Evolutionary conservation across 805 yeast species (phyloP), one percentile per base, ranked within the genome.

Genomic region (Candida ulmi): DNA sequence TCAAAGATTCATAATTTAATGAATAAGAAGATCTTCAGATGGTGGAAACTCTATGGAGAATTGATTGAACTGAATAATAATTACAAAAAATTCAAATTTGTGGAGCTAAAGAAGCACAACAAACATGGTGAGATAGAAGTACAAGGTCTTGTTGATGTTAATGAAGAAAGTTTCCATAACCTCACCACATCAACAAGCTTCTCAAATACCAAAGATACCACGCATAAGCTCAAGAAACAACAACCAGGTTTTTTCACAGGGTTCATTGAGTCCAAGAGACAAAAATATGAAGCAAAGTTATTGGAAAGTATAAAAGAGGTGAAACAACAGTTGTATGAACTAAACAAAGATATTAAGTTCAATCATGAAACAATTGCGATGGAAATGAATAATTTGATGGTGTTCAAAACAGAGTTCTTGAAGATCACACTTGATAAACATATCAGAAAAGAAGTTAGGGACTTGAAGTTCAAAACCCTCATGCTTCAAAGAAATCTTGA

Each of bases 291-390:
- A 41, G 62, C 63, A 17, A 64, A 69, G 28, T 43, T 77, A 5
- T 41, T 68, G 6, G 47, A 58, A 4, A 69, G 68, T 23, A 54
- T 67, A 36, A 54, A 66, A 5, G 71, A 66, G n/a, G 58, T 66
- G 17, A 66, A 71, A 35, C 55, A 60, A 25, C 63, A 63, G 30
- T 55, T 82, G 31, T 48, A 66, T 43, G 62, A 55, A 11, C 47
- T 80, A 33, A 74, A 71, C 43, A 43, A 52, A 16, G 76, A 69
- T 4, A 68, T 83, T 18, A 75, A 69, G 39, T 44, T 47, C 18
- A 69, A 63, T n/a, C 85, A 83, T 56, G 91, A 83, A 50, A 48
- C 57, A 2, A 47, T 82, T 3, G 88, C 90, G 1, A 71, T 76
- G 37, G 83, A 80, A 54, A 62, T 81, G 16, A 79, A 80, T 37